These are phyloP conservation scores for Backusella tarrabulga DNA, from an alignment of 192 early-diverging fungal species.

Conservation along the genomic window DNA sequence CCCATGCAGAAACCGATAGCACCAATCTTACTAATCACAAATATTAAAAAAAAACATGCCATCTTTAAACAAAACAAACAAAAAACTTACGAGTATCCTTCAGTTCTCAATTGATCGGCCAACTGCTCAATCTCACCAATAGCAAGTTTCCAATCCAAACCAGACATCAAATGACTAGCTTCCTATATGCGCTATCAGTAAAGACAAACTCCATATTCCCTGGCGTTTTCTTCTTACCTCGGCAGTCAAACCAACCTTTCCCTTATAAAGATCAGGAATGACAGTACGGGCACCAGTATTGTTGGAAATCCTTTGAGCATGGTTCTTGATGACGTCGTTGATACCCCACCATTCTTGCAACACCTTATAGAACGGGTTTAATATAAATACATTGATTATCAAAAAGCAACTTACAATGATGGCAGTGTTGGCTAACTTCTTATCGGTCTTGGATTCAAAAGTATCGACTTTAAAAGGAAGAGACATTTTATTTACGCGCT, in stretches of 20 bases:
- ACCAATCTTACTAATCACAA: conserved; percentile 36
- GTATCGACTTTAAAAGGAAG: conserved; percentile 20
- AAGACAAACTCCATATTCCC: too few relatives aligned
- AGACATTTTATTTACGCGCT: conserved; percentile 12
- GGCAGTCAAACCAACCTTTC: conserved; percentile 41
- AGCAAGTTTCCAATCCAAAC: conserved; percentile 43
- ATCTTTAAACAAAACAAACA: too few relatives aligned
- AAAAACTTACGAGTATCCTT: conserved; percentile 20
- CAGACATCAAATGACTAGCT: conserved; percentile 48
- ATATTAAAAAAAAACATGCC: neutral
- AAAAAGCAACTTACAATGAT: conserved; percentile 21
- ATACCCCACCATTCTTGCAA: conserved; percentile 44
- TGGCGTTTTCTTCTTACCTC: conserved; percentile 24
- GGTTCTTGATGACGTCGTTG: conserved; percentile 39
- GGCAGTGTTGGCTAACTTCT: conserved; percentile 12
- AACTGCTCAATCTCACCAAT: conserved; percentile 27
- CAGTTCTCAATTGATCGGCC: conserved; percentile 13
- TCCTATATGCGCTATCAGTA: conserved; percentile 17
- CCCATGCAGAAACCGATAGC: conserved; percentile 54
- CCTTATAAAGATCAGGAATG: conserved; percentile 51
- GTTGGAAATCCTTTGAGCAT: conserved; percentile 48
- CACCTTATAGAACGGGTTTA: conserved; percentile 4
- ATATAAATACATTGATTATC: neutral
- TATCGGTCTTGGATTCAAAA: conserved; percentile 16
- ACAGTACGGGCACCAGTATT: conserved; percentile 38